These are phyloP conservation scores for Brassica juncea DNA, from an alignment of 345 rosid genomes.

Conservation along the genomic window DNA sequence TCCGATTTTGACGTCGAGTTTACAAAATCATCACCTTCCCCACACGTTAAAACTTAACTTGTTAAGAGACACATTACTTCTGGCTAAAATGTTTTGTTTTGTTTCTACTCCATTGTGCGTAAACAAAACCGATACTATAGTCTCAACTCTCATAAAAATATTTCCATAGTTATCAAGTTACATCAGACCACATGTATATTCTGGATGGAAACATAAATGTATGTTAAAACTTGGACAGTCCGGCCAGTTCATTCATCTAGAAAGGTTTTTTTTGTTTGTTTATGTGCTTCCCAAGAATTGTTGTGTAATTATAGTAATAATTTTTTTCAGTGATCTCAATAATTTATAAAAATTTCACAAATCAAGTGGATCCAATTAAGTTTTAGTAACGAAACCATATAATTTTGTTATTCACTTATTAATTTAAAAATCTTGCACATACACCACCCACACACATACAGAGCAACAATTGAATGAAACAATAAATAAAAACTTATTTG, in stretches of 20 bases:
- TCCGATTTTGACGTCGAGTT: background rate
- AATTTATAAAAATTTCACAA: background rate
- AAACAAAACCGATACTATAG: background rate
- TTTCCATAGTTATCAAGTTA: too few species aligned
- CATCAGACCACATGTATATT: too few species aligned
- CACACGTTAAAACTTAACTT: background rate
- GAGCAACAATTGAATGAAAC: conserved; percentile 20
- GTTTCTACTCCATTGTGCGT: background rate
- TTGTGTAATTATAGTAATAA: background rate
- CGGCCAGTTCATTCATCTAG: background rate
- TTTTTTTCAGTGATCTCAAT: background rate
- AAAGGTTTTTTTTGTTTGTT: background rate
- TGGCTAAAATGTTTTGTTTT: background rate
- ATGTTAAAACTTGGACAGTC: background rate
- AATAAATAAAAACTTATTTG: background rate
- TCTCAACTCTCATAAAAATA: background rate
- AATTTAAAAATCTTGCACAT: background rate
- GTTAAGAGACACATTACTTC: background rate
- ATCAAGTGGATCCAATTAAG: background rate
- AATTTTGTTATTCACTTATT: background rate
- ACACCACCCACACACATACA: conserved; percentile 1
- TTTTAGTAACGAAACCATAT: background rate
- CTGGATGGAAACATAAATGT: background rate
- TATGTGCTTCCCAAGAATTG: background rate
- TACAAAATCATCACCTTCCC: background rate